Conservation (phyloP, 2,329 filamentous ascomycete species). For the Alternaria triticimaculans region DNA sequence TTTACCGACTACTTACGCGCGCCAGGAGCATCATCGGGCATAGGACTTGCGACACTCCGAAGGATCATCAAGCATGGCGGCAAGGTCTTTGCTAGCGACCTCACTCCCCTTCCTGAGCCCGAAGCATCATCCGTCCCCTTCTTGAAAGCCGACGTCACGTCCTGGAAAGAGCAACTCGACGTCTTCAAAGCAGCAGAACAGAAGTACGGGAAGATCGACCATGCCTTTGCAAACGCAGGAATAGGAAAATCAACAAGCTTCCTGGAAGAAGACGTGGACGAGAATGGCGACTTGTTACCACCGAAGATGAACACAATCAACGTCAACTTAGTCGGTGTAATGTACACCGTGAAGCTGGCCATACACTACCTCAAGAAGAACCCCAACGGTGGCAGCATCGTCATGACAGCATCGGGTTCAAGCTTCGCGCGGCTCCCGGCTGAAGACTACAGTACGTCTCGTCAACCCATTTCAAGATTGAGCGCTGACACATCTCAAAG, state of each 20-base stretch:
- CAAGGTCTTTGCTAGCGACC: constrained; percentile 62
- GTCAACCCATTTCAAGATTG: not conserved
- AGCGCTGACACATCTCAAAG: constrained; percentile 19
- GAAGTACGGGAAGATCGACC: constrained; percentile 52
- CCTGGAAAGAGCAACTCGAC: constrained; percentile 59
- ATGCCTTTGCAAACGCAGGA: constrained; percentile 53
- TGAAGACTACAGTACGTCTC: constrained; percentile 40
- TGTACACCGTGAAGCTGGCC: constrained; percentile 41
- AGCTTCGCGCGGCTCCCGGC: constrained; percentile 34
- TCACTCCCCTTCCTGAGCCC: constrained; percentile 52
- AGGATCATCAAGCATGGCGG: constrained; percentile 62
- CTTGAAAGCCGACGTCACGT: constrained; percentile 41
- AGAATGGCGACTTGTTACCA: constrained; percentile 35
- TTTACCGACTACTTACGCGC: not conserved
- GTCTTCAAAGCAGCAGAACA: constrained; percentile 60
- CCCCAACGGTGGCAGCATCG: constrained; percentile 36
- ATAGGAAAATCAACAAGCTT: constrained; percentile 24
- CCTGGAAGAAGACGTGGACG: constrained; percentile 40
- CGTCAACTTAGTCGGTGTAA: constrained; percentile 37
- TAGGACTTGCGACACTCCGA: constrained; percentile 63
- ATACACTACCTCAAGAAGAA: constrained; percentile 38
- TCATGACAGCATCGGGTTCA: constrained; percentile 40
- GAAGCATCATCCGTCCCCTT: constrained; percentile 32
- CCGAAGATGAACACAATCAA: constrained; percentile 36
- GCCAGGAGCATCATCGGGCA: constrained; percentile 64